phyloP scores from a whole-genome alignment of 169 alveolate genomes.

The Theileria parva region DNA sequence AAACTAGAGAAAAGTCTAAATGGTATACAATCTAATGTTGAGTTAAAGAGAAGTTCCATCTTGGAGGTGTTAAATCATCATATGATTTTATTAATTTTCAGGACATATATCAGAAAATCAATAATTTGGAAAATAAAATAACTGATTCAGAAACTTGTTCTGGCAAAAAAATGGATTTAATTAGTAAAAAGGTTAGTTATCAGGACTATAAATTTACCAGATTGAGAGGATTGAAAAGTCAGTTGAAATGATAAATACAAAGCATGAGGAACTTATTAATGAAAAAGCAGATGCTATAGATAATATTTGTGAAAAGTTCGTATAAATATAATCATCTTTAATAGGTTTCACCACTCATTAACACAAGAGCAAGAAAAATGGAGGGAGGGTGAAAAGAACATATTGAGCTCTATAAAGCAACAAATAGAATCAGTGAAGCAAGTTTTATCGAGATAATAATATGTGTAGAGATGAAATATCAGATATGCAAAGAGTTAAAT shows the following conservation, averaged over 20 bases:
- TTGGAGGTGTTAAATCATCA: conserved; percentile 36
- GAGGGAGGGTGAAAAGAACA: conserved; percentile 47
- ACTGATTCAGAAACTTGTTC: conserved; percentile 43
- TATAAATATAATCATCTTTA: neutral
- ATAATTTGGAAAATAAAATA: conserved; percentile 51
- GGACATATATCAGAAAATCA: conserved; percentile 61
- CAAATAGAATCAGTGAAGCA: conserved; percentile 46
- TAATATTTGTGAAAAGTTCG: conserved; percentile 48
- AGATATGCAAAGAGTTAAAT: conserved; percentile 54
- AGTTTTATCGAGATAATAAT: neutral
- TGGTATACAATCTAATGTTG: conserved; percentile 58
- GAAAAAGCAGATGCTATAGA: conserved; percentile 48
- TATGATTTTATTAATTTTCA: neutral
- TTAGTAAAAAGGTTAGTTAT: conserved; percentile 38
- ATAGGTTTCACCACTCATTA: conserved; percentile 49
- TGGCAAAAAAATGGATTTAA: neutral
- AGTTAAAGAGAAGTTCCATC: conserved; percentile 52
- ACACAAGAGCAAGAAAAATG: conserved; percentile 50
- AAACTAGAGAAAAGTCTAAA: conserved; percentile 56
- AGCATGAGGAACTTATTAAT: conserved; percentile 38
- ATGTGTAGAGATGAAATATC: conserved; percentile 39
- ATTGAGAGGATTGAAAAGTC: conserved; percentile 44
- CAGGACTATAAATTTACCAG: conserved; percentile 3
- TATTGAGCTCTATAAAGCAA: conserved; percentile 11
- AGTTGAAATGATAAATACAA: conserved; percentile 17